Conservation (phyloP, 257 asterid genomes). For the Rehmannia glutinosa region DNA sequence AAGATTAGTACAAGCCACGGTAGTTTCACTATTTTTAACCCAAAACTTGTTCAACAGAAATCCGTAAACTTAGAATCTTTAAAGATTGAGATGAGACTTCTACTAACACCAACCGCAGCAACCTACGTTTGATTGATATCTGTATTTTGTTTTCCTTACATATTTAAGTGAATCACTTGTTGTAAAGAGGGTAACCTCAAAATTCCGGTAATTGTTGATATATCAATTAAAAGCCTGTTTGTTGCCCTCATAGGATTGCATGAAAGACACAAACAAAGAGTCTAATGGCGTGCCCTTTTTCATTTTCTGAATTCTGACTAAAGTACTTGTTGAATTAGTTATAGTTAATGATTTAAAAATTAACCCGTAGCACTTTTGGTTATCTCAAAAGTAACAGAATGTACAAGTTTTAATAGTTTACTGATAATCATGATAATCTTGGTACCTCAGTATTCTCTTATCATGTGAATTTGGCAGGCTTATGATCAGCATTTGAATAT, state of each 20-base stretch:
- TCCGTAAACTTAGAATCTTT: no score
- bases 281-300: not conserved
- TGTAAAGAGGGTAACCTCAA: not conserved
- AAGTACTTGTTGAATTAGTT: not conserved
- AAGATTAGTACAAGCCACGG: no score
- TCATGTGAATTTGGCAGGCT: slow-evolving; percentile 50
- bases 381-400: not conserved
- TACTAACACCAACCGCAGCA: not conserved
- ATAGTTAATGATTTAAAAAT: not conserved
- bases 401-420: not conserved
- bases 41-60: no score
- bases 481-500: slow-evolving; percentile 98
- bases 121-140: no score
- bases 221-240: not conserved
- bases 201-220: not conserved
- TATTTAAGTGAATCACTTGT: not conserved
- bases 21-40: not conserved
- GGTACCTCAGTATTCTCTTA: not conserved
- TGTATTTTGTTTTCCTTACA: not conserved
- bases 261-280: not conserved
- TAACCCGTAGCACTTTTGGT: not conserved
- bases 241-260: not conserved
- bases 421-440: not conserved
- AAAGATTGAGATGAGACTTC: slow-evolving; percentile 1
- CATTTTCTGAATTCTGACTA: not conserved